A percentile compares a stretch with the other conserved stretches of the same genome.
Evolutionary conservation across 192 early-diverging fungal genomes (phyloP).

Genomic region (Backusella westeae): DNA sequence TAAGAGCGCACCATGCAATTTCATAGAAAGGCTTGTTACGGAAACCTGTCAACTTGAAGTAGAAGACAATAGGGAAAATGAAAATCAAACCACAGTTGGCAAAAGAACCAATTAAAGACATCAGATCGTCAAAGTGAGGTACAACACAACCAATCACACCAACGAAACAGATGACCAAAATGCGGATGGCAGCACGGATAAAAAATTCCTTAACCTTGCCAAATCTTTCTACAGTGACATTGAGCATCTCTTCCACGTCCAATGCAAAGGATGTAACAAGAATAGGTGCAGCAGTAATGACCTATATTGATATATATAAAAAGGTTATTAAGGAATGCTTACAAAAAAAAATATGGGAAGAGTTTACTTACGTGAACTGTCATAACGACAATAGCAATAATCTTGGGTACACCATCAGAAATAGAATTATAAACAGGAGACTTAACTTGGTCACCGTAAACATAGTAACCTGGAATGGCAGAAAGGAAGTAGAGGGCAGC

Average conservation of each 20-base stretch:
- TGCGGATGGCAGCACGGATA: slow-evolving; percentile 56
- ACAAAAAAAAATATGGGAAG: too few species aligned
- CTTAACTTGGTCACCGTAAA: slow-evolving; percentile 65
- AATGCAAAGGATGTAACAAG: slow-evolving; percentile 72
- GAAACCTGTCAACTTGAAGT: slow-evolving; percentile 68
- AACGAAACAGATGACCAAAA: slow-evolving; percentile 51
- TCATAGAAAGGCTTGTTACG: slow-evolving; percentile 39
- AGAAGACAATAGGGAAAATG: slow-evolving; percentile 77
- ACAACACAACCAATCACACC: slow-evolving; percentile 61
- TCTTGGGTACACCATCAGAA: slow-evolving; percentile 60
- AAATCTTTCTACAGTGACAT: slow-evolving; percentile 57
- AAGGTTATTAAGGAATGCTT: too few species aligned
- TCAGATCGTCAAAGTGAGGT: slow-evolving; percentile 77
- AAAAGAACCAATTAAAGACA: slow-evolving; percentile 76
- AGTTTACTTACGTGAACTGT: slow-evolving; percentile 61
- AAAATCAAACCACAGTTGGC: slow-evolving; percentile 81
- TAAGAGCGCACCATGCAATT: slow-evolving; percentile 50
- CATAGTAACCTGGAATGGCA: slow-evolving; percentile 68
- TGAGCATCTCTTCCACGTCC: slow-evolving; percentile 69
- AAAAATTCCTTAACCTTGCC: slow-evolving; percentile 50
- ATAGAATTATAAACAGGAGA: slow-evolving; percentile 75
- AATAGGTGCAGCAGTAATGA: slow-evolving; percentile 74
- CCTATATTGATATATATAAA: too few species aligned
- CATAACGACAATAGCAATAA: slow-evolving; percentile 70
- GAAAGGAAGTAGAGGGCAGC: slow-evolving; percentile 67